Evolutionary conservation across 768 basidiomycete species (phyloP).

Genomic region (Naganishia kalamii): DNA sequence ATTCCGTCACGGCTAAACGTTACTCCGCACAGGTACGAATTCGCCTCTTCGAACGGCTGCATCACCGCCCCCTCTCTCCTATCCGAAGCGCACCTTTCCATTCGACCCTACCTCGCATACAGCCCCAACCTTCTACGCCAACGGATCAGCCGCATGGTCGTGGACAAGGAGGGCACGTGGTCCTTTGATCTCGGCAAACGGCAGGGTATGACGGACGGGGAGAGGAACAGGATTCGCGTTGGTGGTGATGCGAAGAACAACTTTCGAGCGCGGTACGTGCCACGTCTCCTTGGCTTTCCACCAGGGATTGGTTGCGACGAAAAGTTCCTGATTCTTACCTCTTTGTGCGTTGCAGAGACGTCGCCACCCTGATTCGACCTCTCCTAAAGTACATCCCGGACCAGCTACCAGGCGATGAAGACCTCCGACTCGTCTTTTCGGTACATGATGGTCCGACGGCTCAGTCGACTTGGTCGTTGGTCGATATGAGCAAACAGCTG

Average conservation of each 20-base stretch:
- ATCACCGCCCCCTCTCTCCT: conserved; percentile 15
- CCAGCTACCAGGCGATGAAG: background rate
- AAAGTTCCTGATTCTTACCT: background rate
- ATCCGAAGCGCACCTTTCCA: conserved; percentile 8
- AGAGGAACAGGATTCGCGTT: background rate
- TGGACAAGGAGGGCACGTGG: background rate
- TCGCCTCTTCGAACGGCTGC: conserved; percentile 7
- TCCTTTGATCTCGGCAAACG: conserved; percentile 1
- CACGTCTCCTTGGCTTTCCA: background rate
- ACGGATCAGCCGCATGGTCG: background rate
- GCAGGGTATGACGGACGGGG: background rate
- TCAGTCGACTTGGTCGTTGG: conserved; percentile 5
- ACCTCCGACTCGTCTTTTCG: conserved; percentile 5
- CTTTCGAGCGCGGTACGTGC: background rate
- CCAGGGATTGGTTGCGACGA: background rate
- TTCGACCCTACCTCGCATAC: conserved; percentile 19
- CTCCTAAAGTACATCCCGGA: conserved; percentile 2
- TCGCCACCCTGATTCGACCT: background rate
- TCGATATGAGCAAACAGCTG: conserved; percentile 2
- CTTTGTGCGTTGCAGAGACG: background rate
- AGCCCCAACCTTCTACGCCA: background rate
- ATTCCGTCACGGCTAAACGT: too few species aligned
- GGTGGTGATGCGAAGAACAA: background rate
- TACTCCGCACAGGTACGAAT: conserved; percentile 13
- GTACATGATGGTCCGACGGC: conserved; percentile 15